A percentile compares a stretch with the other conserved stretches of the same genome.
phyloP scores from a whole-genome alignment of 495 filamentous ascomycete genomes.

The Talaromyces adpressus region DNA sequence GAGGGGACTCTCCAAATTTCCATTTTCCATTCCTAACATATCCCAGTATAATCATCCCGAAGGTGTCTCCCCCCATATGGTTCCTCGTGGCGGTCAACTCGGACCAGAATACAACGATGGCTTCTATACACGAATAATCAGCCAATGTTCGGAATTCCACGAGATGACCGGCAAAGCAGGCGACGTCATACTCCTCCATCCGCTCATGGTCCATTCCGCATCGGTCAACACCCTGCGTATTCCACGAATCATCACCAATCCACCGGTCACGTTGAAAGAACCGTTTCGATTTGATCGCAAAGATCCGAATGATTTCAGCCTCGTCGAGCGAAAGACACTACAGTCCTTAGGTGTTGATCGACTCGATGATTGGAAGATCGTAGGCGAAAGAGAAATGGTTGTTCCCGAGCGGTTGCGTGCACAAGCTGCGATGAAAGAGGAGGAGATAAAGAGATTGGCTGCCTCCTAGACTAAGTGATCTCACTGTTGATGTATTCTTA shows the following conservation, averaged over 20 bases:
- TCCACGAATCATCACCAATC: constrained; percentile 66
- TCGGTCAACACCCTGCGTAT: constrained; percentile 52
- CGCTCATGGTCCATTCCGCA: constrained; percentile 65
- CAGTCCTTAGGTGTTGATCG: constrained; percentile 49
- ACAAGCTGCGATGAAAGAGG: constrained; percentile 31
- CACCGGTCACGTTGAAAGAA: constrained; percentile 54
- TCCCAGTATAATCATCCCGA: constrained; percentile 52
- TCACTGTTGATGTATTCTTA: background rate
- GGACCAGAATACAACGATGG: constrained; percentile 30
- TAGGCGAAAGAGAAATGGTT: constrained; percentile 40
- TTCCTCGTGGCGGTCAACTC: constrained; percentile 38
- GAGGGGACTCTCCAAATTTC: constrained; percentile 2
- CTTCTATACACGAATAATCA: constrained; percentile 49
- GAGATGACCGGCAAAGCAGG: constrained; percentile 59
- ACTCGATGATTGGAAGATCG: constrained; percentile 56
- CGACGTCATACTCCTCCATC: constrained; percentile 65
- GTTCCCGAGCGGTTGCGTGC: constrained; percentile 37
- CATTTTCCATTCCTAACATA: background rate
- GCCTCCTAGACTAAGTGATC: background rate
- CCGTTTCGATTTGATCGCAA: constrained; percentile 60
- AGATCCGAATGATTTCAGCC: constrained; percentile 48
- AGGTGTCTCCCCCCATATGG: constrained; percentile 63
- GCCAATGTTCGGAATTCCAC: constrained; percentile 46
- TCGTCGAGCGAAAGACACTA: constrained; percentile 65
- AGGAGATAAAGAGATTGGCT: constrained; percentile 17